Percentiles rank a stretch among this genome's conserved stretches.
Conservation (phyloP, 306 rosid species). For the Glycyrrhiza uralensis region DNA sequence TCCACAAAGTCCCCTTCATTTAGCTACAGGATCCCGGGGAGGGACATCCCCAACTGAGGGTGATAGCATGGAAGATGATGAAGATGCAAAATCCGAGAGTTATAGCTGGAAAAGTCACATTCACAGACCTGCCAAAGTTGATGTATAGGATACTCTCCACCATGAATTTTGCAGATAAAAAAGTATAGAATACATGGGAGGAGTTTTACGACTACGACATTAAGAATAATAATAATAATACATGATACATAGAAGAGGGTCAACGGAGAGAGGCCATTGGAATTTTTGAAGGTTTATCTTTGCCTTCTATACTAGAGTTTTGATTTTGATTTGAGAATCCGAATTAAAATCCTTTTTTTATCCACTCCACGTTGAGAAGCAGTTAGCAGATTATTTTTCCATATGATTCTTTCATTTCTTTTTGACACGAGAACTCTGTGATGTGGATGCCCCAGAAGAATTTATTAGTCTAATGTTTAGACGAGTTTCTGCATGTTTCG, state of each 20-base stretch:
- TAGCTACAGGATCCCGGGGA: constrained; percentile 52
- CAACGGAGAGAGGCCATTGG: constrained; percentile 49
- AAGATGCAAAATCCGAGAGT: constrained; percentile 76
- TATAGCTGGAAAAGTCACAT: constrained; percentile 67
- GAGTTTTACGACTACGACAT: constrained; percentile 48
- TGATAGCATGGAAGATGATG: constrained; percentile 72
- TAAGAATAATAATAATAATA: constrained; percentile 37
- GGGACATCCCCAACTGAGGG: constrained; percentile 59
- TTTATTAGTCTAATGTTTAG: constrained; percentile 17
- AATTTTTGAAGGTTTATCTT: constrained; percentile 68
- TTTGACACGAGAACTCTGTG: constrained; percentile 4
- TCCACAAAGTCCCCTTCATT: constrained; percentile 91
- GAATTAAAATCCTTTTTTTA: constrained; percentile 31
- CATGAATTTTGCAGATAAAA: constrained; percentile 85
- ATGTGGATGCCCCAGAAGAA: constrained; percentile 15
- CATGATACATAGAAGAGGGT: constrained; percentile 51
- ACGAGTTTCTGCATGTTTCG: constrained; percentile 8
- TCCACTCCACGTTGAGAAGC: constrained; percentile 1
- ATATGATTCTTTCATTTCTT: constrained; percentile 35
- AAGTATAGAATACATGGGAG: constrained; percentile 59
- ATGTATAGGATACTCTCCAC: constrained; percentile 69
- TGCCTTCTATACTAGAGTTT: constrained; percentile 49
- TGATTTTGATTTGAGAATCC: constrained; percentile 44
- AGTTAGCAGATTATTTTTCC: constrained; percentile 22
- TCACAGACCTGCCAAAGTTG: constrained; percentile 50